Evolutionary conservation across 768 basidiomycete species (phyloP).

Genomic region (Erythrobasidium yunnanense): DNA sequence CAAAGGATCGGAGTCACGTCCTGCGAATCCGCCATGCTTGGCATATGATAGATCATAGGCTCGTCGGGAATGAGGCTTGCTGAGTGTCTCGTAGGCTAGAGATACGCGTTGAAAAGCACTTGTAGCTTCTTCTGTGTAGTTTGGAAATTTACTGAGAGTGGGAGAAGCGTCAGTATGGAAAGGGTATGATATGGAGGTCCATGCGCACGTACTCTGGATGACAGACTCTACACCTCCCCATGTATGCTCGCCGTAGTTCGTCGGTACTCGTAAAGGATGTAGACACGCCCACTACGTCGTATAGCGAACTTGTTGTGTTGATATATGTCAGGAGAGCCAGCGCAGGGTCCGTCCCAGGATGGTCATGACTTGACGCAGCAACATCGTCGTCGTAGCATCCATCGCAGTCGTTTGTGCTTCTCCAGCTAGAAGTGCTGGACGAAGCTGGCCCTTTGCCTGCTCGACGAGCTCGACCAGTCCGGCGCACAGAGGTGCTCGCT

Average conservation of each 20-base stretch:
- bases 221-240: conserved; percentile 61
- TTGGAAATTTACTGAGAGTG: conserved; percentile 61
- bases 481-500: not conserved
- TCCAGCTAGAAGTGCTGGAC: too few relatives aligned
- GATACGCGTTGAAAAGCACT: conserved; percentile 77
- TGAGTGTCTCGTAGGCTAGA: conserved; percentile 69
- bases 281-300: conserved; percentile 18
- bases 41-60: conserved; percentile 50
- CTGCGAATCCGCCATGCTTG: not conserved
- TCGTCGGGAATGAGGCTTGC: conserved; percentile 57
- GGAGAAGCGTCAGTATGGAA: too few relatives aligned
- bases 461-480: too few relatives aligned
- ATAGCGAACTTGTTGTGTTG: conserved; percentile 9
- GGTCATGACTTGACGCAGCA: too few relatives aligned
- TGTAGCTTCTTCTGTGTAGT: conserved; percentile 59
- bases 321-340: conserved; percentile 1
- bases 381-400: too few relatives aligned
- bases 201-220: conserved; percentile 81
- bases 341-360: conserved; percentile 14
- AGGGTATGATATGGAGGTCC: too few relatives aligned
- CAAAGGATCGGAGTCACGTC: too few relatives aligned
- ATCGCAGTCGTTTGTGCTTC: too few relatives aligned
- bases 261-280: conserved; percentile 7
- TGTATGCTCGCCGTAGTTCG: conserved; percentile 54
- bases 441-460: not conserved